Percentiles rank a stretch among this genome's conserved stretches.
These are phyloP conservation scores for Hibiscus tridactylites DNA, from an alignment of 345 rosid genomes.

Conservation along the genomic window DNA sequence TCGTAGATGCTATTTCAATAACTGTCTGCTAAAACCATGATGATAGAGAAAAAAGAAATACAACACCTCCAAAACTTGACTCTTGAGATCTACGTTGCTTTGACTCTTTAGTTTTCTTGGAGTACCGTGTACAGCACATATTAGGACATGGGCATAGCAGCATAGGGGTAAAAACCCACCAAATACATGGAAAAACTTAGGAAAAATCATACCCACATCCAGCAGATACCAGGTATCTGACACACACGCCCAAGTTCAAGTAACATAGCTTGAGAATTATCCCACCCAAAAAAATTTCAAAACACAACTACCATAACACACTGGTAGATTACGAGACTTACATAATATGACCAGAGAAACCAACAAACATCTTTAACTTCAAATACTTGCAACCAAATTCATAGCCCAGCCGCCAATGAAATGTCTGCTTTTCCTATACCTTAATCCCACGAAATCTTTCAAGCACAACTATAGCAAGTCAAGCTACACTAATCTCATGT, in stretches of 20 bases:
- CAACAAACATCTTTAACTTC: neutral
- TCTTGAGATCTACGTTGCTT: neutral
- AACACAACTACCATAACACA: neutral
- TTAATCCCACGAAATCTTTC: constrained; percentile 1
- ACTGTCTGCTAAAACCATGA: neutral
- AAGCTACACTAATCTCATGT: neutral
- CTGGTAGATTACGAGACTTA: neutral
- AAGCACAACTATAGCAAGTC: neutral
- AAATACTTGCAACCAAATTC: neutral
- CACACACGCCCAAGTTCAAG: neutral
- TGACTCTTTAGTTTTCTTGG: neutral
- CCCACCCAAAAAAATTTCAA: neutral
- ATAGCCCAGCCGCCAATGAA: neutral
- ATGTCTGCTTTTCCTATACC: neutral
- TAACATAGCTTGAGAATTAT: neutral
- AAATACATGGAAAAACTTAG: neutral
- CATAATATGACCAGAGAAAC: neutral
- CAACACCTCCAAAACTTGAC: neutral
- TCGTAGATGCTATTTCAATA: neutral
- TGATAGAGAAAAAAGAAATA: neutral
- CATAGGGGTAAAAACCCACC: neutral
- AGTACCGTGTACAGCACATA: neutral
- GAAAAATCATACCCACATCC: neutral
- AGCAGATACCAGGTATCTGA: neutral
- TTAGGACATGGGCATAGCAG: neutral